Base-by-base conservation (phyloP, 225 moss, liverwort and hornwort genomes). In the Marchantia polymorpha region DNA sequence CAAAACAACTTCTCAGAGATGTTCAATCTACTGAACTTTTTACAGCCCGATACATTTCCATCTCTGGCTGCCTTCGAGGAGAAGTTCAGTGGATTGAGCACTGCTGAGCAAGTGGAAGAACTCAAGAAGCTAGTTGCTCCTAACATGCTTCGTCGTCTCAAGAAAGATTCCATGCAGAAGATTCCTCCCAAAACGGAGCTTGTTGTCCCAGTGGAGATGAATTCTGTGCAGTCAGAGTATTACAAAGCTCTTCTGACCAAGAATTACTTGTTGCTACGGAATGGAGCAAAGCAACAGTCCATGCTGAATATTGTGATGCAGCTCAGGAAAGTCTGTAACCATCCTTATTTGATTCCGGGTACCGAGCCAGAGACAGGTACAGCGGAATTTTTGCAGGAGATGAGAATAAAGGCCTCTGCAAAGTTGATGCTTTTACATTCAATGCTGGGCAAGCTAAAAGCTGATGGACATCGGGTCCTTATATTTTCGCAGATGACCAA, bases 331-430 rank as follows among this genome's bases (percentile, higher is more conserved):
- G 89, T 95, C 76, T 99, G 95, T 83, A 93, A 91, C 78, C 97
- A 99, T 80, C 97, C 97, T 26, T 90, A 91, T 74, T 90, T 99
- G 72, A 89, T 95, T 63, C 52, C 83, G 60, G 97, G 89, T 72
- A 87, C 81, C 39, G 91, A 85, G 64, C 92, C 92, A 23, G 86
- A 91, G 56, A 85, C 83, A 81, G 90, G 91, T 52, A 93, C 82
- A 78, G 83, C 89, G 27, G 87, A 93, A 60, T 84, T 77, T 55
- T 74, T 88, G 69, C 93, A 99, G 64, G 92, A 91, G 60, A 91
- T 93, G 91, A 90, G 94, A 47, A 90, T 99, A 56, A 92, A 92
- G 80, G 90, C 92, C 78, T 99, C 97, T 19, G 89, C 94, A 51
- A 99, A 99, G 83, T 80, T 99, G 53, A 88, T 83, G 69, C 91